Base-by-base conservation (phyloP, 2,329 filamentous ascomycete species). In the Scedosporium minutisporum region DNA sequence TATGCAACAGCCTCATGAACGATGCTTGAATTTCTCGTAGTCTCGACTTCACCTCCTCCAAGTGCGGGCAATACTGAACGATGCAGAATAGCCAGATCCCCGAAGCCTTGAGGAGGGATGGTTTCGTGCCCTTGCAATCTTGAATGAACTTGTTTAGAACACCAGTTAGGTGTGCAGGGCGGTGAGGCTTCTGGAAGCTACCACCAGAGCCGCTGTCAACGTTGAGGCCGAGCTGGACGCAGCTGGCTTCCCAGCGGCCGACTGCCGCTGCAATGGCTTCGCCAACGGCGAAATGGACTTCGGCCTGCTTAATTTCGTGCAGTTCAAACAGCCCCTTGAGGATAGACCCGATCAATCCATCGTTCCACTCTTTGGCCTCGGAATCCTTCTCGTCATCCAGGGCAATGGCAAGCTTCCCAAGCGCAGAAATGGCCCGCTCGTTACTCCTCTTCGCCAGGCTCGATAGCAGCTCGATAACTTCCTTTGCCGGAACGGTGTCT, bases 1-100 rank as follows among this genome's bases (percentile, higher is more conserved):
- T 92, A 16, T 88, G 88, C 12, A 99, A 81, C 33, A 97, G 87
- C 27, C 88, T 82, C 80, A 96, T 93, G 73, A 99, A 99, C 0
- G 91, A 89, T 42, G 83, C 83, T 73, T 99, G 95, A 64, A 88
- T 92, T 68, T 91, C 85, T 59, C 90, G 82, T 46, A 99, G 78
- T 12, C 86, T 84, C 4, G 79, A 77, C 70, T 96, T 90, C 4
- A 97, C 82, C 66, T 90, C 84, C 3, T 78, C 71, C n/a, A 91
- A 77, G 66, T 93, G 87, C 0, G 91, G 91, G 71, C 92, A 96
- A 73, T 95, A 92, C 70, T 97, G 92, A 7, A 97, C 87, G 3
- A 97, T 76, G 69, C 89, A 96, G 64, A 97, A 87, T 0, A 97
- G 82, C 95, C 95, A 97, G 68, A 99, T 96, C 0, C 92, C 92